A percentile compares a stretch with the other conserved stretches of the same genome.
phyloP scores from a whole-genome alignment of 495 filamentous ascomycete genomes.

The Penicillium samsonianum region DNA sequence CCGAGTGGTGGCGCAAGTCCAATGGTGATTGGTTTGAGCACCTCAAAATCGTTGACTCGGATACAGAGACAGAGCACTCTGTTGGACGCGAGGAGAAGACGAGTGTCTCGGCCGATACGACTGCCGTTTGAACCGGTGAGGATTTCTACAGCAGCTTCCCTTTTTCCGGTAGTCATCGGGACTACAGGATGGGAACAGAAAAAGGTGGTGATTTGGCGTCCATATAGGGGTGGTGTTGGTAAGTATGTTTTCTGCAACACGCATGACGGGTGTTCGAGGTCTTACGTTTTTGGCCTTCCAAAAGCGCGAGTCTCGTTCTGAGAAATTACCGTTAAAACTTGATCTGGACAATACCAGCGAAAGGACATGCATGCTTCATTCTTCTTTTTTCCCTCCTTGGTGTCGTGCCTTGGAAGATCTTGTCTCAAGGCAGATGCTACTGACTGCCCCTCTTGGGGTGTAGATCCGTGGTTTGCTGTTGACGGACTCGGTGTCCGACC shows the following conservation, averaged over 20 bases:
- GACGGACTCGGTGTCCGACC: background rate
- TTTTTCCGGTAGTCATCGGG: background rate
- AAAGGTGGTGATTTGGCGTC: constrained; percentile 2
- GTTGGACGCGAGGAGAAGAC: constrained; percentile 2
- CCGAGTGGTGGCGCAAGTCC: constrained; percentile 42
- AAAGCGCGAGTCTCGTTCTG: constrained; percentile 40
- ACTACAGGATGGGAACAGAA: background rate
- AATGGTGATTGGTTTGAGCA: constrained; percentile 36
- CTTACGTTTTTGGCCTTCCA: constrained; percentile 20
- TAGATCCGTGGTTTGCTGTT: constrained; percentile 26
- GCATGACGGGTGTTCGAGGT: constrained; percentile 45
- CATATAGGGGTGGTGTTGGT: constrained; percentile 6
- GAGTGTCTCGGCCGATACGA: background rate
- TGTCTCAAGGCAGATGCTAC: constrained; percentile 19
- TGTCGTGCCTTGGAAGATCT: constrained; percentile 13
- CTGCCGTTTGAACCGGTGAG: constrained; percentile 5
- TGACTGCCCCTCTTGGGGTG: constrained; percentile 15
- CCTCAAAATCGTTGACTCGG: constrained; percentile 24
- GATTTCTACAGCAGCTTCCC: background rate
- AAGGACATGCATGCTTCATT: constrained; percentile 48
- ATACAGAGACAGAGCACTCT: constrained; percentile 17
- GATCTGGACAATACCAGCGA: constrained; percentile 58
- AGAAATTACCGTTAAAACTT: constrained; percentile 55
- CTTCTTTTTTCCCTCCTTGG: constrained; percentile 12
- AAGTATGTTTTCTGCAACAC: constrained; percentile 22